Evolutionary conservation across 2,329 filamentous ascomycete species (phyloP).

Genomic region (Fusarium sp.): DNA sequence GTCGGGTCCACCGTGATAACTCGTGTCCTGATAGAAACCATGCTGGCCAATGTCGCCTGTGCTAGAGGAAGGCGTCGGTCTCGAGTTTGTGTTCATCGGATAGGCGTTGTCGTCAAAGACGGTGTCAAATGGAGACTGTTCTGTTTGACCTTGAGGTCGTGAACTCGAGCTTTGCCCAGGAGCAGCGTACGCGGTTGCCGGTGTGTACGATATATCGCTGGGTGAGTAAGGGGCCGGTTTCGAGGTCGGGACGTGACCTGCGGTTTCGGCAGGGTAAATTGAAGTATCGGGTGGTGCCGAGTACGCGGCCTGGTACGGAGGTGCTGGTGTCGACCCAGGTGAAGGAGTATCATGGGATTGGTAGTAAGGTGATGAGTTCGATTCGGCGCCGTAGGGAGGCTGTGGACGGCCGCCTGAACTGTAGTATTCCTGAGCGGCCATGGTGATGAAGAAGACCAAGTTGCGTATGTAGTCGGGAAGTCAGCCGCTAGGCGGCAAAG

Average conservation of each 20-base stretch:
- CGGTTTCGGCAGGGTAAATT: conserved; percentile 35
- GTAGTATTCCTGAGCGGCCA: conserved; percentile 78
- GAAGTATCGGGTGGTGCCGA: conserved; percentile 31
- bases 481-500: conserved; percentile 37
- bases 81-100: conserved; percentile 63
- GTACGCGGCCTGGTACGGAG: conserved; percentile 49
- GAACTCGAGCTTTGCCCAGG: conserved; percentile 40
- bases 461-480: conserved; percentile 16
- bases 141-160: conserved; percentile 45
- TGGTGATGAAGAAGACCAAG: conserved; percentile 45
- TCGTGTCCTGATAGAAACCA: conserved; percentile 64
- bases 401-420: conserved; percentile 55
- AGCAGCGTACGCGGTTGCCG: conserved; percentile 41
- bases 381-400: conserved; percentile 50
- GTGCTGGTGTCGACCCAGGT: conserved; percentile 52
- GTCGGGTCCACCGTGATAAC: conserved; percentile 64
- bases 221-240: conserved; percentile 40
- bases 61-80: conserved; percentile 48
- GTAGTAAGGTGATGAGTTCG: conserved; percentile 57
- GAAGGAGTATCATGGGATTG: conserved; percentile 57
- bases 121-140: conserved; percentile 70
- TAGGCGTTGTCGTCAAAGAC: conserved; percentile 78
- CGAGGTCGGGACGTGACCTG: conserved; percentile 28
- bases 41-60: conserved; percentile 54
- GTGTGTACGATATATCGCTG: conserved; percentile 36